Evolutionary conservation across 495 filamentous ascomycete species (phyloP), one percentile per base, ranked within the genome.

Genomic region (Podospora australis): DNA sequence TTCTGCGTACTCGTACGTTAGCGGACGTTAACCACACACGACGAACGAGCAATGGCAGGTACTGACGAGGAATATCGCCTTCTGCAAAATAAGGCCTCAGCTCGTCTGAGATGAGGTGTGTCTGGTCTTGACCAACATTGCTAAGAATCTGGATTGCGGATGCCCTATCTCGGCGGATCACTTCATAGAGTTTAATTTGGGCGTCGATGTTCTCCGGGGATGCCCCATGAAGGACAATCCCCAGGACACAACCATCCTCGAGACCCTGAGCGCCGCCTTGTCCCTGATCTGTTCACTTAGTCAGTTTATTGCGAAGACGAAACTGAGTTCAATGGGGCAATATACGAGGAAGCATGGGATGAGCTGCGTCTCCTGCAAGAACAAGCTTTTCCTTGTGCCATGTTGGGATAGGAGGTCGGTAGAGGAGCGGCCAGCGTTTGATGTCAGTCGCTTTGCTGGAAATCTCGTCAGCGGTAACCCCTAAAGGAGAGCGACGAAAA

Each of bases 111-210:
- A 58, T 46, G 22, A 52, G 48, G 14, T 56, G 48, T 11, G 45
- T 8, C 25, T 58, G 49, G n/a, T 58, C 55, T 25, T 50, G 52
- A 0, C 55, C 55, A 6, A 51, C 53, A 24, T 54, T 62, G 32
- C 49, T 53, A 56, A 76, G 72, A 21, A 72, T 59, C 46, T 80
- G 78, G n/a, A 81, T 73, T 4, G 52, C 65, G 13, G 70, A 70
- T 6, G 72, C 73, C 29, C 78, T 66, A 20, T 69, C 66, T 6
- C 77, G 60, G 13, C 78, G 63, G 14, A 69, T 61, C 11, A 66
- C 51, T 48, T 82, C 67, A 52, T 80, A 84, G 2, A 80, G 39
- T 26, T 63, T 56, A 6, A 82, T 52, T 2, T 76, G 65, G 0
- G 53, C 43, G 0, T 57, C 54, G 14, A 82, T 62, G 11, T 78